Evolutionary conservation across 2,329 filamentous ascomycete genomes (phyloP).

Genomic region (Penicillium sp.): DNA sequence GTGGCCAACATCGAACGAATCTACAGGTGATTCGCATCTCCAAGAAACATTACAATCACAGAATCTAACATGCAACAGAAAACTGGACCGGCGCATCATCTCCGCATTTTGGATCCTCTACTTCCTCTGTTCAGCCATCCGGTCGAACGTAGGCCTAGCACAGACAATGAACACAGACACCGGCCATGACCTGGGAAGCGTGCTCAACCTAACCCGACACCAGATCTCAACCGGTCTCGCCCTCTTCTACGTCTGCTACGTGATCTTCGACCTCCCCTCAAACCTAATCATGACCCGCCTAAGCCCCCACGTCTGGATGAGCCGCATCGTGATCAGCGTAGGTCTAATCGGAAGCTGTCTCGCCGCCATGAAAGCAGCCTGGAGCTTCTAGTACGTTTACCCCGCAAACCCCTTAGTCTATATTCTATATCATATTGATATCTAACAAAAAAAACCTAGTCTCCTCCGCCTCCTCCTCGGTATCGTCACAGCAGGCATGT

Average conservation of each 20-base stretch:
- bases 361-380: slow-evolving; percentile 74
- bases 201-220: slow-evolving; percentile 66
- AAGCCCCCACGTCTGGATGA: slow-evolving; percentile 87
- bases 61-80: slow-evolving; percentile 35
- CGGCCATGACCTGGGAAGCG: slow-evolving; percentile 70
- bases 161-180: slow-evolving; percentile 81
- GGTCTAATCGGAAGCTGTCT: slow-evolving; percentile 81
- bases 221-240: slow-evolving; percentile 82
- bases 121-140: slow-evolving; percentile 87
- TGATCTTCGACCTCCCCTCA: slow-evolving; percentile 82
- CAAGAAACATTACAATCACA: background rate
- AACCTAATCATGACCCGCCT: slow-evolving; percentile 85
- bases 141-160: slow-evolving; percentile 88
- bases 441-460: slow-evolving; percentile 18
- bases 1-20: slow-evolving; percentile 38
- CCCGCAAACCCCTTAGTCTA: background rate
- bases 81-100: slow-evolving; percentile 58
- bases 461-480: slow-evolving; percentile 82
- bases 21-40: slow-evolving; percentile 29
- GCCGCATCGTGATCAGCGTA: slow-evolving; percentile 82
- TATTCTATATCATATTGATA: background rate
- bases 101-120: slow-evolving; percentile 86
- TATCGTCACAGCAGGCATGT: slow-evolving; percentile 87
- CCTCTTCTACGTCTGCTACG: slow-evolving; percentile 89
- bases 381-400: slow-evolving; percentile 70